Percentiles rank a stretch among this genome's conserved stretches.
phyloP scores from a whole-genome alignment of 805 yeast genomes.

The Pichia ethanolica region DNA sequence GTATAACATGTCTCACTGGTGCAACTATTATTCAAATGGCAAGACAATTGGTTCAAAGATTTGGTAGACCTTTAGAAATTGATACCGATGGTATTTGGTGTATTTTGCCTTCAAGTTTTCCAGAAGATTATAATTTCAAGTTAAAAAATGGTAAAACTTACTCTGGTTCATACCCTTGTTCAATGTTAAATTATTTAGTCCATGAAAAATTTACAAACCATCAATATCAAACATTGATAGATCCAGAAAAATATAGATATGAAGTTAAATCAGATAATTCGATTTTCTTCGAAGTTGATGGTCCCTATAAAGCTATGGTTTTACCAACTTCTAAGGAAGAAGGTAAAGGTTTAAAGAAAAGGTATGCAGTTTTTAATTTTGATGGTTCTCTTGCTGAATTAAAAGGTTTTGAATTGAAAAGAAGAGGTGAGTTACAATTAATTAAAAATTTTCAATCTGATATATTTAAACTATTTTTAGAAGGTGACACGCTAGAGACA shows the following conservation, averaged over 20 bases:
- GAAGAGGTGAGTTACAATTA: slow-evolving; percentile 92
- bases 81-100: slow-evolving; percentile 99
- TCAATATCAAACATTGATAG: slow-evolving; percentile 84
- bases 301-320: slow-evolving; percentile 96
- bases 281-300: slow-evolving; percentile 96
- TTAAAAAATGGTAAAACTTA: slow-evolving; percentile 72
- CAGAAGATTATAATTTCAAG: slow-evolving; percentile 73
- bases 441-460: slow-evolving; percentile 95
- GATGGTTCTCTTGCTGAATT: slow-evolving; percentile 93
- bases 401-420: slow-evolving; percentile 92
- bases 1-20: slow-evolving; percentile 96
- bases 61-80: slow-evolving; percentile 91
- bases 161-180: slow-evolving; percentile 84
- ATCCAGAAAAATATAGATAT: slow-evolving; percentile 60
- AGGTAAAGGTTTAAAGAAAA: slow-evolving; percentile 90
- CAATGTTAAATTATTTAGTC: slow-evolving; percentile 90
- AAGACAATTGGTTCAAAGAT: slow-evolving; percentile 75
- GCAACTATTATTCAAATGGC: slow-evolving; percentile 99
- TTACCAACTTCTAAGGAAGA: slow-evolving; percentile 96
- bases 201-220: slow-evolving; percentile 88
- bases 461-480: slow-evolving; percentile 82
- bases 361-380: slow-evolving; percentile 94
- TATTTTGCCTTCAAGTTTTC: slow-evolving; percentile 87
- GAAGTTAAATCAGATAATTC: slow-evolving; percentile 82
- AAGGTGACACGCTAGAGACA: slow-evolving; percentile 67